These are phyloP conservation scores for Inga laurina DNA, from an alignment of 306 rosid genomes.

Conservation along the genomic window DNA sequence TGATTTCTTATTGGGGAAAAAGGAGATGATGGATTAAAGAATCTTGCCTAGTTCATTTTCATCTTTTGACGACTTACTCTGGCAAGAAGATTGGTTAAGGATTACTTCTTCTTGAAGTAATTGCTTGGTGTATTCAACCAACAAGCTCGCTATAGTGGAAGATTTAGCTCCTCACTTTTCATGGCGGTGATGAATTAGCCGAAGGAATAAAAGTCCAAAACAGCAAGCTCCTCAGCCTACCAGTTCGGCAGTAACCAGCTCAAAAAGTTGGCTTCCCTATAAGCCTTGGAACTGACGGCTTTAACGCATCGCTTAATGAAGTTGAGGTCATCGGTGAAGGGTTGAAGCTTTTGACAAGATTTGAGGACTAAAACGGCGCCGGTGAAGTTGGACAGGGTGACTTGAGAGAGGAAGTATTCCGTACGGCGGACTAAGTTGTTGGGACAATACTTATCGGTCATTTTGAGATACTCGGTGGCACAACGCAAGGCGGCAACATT, in stretches of 20 bases:
- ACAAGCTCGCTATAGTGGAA: constrained; percentile 50
- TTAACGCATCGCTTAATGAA: constrained; percentile 62
- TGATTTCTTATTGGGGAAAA: constrained; percentile 72
- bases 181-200: constrained; percentile 53
- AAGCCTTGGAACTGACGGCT: constrained; percentile 50
- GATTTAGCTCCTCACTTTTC: constrained; percentile 64
- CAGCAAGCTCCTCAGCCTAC: constrained; percentile 86
- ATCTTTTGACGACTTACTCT: not conserved
- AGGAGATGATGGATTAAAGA: constrained; percentile 55
- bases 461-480: constrained; percentile 79
- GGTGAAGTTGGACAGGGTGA: constrained; percentile 59
- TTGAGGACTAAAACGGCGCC: constrained; percentile 67
- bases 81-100: constrained; percentile 68
- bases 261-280: constrained; percentile 69
- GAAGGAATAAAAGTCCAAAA: constrained; percentile 53
- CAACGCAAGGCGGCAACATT: constrained; percentile 79
- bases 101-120: constrained; percentile 63
- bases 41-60: constrained; percentile 47
- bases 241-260: constrained; percentile 72
- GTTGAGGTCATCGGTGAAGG: constrained; percentile 56
- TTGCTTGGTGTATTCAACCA: constrained; percentile 69
- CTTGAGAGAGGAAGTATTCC: constrained; percentile 68
- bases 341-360: constrained; percentile 57
- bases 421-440: constrained; percentile 70
- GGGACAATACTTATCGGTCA: constrained; percentile 65